Evolutionary conservation across 78 protist genomes (phyloP).

Genomic region (Dictyostelium purpureum): DNA sequence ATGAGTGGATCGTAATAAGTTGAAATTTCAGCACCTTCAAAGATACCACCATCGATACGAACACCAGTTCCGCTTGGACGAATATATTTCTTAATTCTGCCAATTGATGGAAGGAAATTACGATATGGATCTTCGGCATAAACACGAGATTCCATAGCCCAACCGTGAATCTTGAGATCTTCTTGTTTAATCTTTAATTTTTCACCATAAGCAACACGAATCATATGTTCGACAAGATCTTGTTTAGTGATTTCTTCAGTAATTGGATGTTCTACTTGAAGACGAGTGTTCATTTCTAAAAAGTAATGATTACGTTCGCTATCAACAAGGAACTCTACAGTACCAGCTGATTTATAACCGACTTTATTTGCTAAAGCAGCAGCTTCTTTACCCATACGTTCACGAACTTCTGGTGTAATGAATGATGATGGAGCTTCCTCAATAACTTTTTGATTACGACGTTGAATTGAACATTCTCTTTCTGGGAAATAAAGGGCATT

Average conservation of each 20-base stretch:
- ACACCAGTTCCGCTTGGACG: constrained; percentile 60
- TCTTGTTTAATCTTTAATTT: constrained; percentile 83
- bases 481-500: constrained; percentile 86
- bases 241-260: constrained; percentile 96
- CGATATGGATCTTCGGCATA: constrained; percentile 97
- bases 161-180: constrained; percentile 90
- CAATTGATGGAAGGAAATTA: constrained; percentile 92
- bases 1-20: constrained; percentile 99
- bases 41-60: constrained; percentile 79
- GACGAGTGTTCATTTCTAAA: constrained; percentile 99
- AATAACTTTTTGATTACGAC: constrained; percentile 96
- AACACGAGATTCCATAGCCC: constrained; percentile 96
- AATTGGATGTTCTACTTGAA: constrained; percentile 99
- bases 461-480: constrained; percentile 97
- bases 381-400: constrained; percentile 92
- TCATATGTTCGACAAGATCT: constrained; percentile 97
- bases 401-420: constrained; percentile 85
- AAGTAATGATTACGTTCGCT: constrained; percentile 89
- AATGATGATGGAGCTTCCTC: constrained; percentile 92
- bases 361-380: constrained; percentile 90
- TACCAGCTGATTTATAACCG: constrained; percentile 95
- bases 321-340: constrained; percentile 98
- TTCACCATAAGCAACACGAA: constrained; percentile 92
- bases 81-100: constrained; percentile 83
- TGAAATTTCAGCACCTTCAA: constrained; percentile 94